Conservation (phyloP, 202 grass and related monocot species). For the Dendrocalamus latiflorus region DNA sequence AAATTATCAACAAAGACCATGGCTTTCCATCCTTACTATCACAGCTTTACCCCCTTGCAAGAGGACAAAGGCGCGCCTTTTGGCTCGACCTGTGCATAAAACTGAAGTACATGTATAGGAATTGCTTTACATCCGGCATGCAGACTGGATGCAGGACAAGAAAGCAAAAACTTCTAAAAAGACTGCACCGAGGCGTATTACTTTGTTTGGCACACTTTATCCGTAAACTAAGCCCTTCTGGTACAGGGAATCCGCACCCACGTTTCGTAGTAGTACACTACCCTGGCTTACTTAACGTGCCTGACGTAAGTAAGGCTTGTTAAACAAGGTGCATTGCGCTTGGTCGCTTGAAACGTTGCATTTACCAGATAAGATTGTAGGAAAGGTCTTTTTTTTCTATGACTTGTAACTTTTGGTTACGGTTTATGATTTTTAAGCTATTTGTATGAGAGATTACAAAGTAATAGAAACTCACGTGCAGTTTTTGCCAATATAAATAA, state of each 20-base stretch:
- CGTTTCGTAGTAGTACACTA: not conserved
- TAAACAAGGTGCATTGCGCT: not conserved
- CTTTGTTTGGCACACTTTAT: conserved; percentile 5
- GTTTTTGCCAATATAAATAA: too few relatives aligned
- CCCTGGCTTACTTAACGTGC: not conserved
- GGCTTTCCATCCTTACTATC: not conserved
- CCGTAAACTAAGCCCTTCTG: not conserved
- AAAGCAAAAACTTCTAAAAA: conserved; percentile 19
- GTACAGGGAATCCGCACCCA: conserved; percentile 2
- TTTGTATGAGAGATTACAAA: too few relatives aligned
- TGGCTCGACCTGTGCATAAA: not conserved
- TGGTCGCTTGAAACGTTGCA: not conserved
- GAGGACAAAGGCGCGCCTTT: conserved; percentile 35
- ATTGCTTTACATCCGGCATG: conserved; percentile 29
- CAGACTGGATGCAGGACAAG: conserved; percentile 10
- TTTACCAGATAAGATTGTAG: not conserved
- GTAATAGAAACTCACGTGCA: too few relatives aligned
- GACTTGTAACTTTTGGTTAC: too few relatives aligned
- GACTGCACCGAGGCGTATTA: conserved; percentile 15
- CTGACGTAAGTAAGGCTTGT: not conserved
- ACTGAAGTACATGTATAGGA: not conserved
- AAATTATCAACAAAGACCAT: not conserved
- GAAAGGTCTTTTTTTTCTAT: not conserved
- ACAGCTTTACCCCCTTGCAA: conserved; percentile 35
- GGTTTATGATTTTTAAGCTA: too few relatives aligned